phyloP scores from a whole-genome alignment of 2,329 filamentous ascomycete genomes.

The Xylariomycetidae sp. region DNA sequence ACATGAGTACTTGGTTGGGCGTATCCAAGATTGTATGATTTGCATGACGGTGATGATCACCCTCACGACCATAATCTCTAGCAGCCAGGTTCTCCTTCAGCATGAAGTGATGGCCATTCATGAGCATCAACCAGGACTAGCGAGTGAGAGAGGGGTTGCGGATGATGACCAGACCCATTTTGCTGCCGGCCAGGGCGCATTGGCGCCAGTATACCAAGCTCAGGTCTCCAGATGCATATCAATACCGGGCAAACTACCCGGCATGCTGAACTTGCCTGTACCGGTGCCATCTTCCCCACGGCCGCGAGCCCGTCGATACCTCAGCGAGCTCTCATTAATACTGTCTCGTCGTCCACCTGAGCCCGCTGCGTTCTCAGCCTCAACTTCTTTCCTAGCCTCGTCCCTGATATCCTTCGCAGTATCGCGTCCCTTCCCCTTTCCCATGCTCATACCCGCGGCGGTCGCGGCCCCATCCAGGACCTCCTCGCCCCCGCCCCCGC shows the following conservation, averaged over 20 bases:
- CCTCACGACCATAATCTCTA: too few species aligned
- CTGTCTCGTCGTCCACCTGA: constrained; percentile 24
- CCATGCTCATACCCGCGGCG: constrained; percentile 38
- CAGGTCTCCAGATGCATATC: constrained; percentile 22
- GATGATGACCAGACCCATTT: too few species aligned
- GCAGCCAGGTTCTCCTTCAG: too few species aligned
- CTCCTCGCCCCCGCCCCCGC: constrained; percentile 59
- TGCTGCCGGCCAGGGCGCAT: too few species aligned
- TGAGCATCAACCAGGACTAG: too few species aligned
- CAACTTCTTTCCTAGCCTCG: constrained; percentile 43
- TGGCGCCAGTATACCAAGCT: too few species aligned
- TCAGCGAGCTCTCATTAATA: constrained; percentile 27
- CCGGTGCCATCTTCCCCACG: constrained; percentile 29
- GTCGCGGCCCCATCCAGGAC: constrained; percentile 37
- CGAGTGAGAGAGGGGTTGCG: too few species aligned
- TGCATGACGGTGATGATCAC: too few species aligned
- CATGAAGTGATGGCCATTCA: too few species aligned
- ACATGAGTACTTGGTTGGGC: too few species aligned
- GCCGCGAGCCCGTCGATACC: constrained; percentile 34
- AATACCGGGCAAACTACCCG: constrained; percentile 41
- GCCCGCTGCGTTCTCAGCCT: constrained; percentile 36
- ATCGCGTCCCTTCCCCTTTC: constrained; percentile 52
- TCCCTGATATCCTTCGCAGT: constrained; percentile 45
- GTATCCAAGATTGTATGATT: too few species aligned
- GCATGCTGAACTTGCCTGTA: constrained; percentile 36